Conservation (phyloP, 768 basidiomycete genomes). For the Naematelia encephala region DNA sequence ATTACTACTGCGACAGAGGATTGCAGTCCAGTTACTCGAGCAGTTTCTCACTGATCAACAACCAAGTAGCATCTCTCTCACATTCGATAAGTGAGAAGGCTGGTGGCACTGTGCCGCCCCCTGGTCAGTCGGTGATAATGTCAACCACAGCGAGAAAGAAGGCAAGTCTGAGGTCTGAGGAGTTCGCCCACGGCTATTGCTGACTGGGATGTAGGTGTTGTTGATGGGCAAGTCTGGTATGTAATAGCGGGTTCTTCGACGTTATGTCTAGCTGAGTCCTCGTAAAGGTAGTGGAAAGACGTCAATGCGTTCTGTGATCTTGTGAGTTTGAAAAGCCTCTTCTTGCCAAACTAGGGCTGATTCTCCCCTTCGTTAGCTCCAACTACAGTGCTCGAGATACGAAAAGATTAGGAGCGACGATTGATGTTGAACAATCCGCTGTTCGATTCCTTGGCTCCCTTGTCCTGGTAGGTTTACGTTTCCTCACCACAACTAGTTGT, state of each 20-base stretch:
- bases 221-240: constrained; percentile 95
- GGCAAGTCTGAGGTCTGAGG: constrained; percentile 19
- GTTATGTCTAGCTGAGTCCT: constrained; percentile 5
- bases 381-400: constrained; percentile 93
- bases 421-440: constrained; percentile 96
- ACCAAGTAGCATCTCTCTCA: no score
- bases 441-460: constrained; percentile 95
- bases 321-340: constrained; percentile 61
- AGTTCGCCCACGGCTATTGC: not conserved
- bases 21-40: no score
- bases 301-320: constrained; percentile 98
- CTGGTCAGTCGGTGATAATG: constrained; percentile 13
- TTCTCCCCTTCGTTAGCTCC: constrained; percentile 58
- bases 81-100: no score
- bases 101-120: no score
- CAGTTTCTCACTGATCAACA: no score
- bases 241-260: constrained; percentile 38
- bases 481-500: not conserved
- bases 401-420: constrained; percentile 86
- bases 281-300: constrained; percentile 62
- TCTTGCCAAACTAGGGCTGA: not conserved
- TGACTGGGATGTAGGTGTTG: constrained; percentile 63
- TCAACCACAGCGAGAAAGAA: constrained; percentile 27
- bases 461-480: constrained; percentile 58
- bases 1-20: no score